phyloP scores from a whole-genome alignment of 257 asterid genomes.

The Capsicum rhomboideum region DNA sequence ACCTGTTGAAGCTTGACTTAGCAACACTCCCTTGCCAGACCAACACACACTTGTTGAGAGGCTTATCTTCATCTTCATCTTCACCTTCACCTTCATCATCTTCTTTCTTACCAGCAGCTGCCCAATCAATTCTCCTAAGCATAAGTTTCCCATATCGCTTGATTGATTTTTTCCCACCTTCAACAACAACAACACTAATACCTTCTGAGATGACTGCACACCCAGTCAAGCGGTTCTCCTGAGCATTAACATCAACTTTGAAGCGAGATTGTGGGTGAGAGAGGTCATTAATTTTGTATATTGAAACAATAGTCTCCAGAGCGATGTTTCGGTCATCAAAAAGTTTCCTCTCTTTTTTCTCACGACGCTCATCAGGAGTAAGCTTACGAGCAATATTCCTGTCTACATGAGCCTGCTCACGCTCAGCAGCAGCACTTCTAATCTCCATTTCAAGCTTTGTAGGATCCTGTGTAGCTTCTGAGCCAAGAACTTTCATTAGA shows the following conservation, averaged over 20 bases:
- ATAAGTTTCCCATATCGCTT: conserved; percentile 89
- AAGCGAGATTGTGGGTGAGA: conserved; percentile 92
- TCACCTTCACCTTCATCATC: conserved; percentile 34
- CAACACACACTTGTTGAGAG: conserved; percentile 63
- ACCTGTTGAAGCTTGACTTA: conserved; percentile 50
- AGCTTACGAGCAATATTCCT: conserved; percentile 92
- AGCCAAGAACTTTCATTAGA: conserved; percentile 92
- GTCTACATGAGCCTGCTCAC: conserved; percentile 96
- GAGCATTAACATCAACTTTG: conserved; percentile 89
- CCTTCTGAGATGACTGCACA: conserved; percentile 83
- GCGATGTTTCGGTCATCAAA: conserved; percentile 50
- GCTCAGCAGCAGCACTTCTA: conserved; percentile 95
- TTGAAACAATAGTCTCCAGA: conserved; percentile 60
- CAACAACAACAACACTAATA: conserved; percentile 70
- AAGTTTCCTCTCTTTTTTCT: conserved; percentile 88
- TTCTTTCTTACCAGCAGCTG: conserved; percentile 47
- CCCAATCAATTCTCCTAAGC: conserved; percentile 88
- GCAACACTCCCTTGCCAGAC: conserved; percentile 96
- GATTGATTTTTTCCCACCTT: conserved; percentile 79
- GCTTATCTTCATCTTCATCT: conserved; percentile 42
- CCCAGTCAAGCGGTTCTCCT: conserved; percentile 76
- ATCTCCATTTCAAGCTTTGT: conserved; percentile 92
- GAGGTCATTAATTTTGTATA: conserved; percentile 74
- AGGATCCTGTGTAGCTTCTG: conserved; percentile 99
- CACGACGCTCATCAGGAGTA: conserved; percentile 93